phyloP scores from a whole-genome alignment of 306 rosid genomes.

The Oemleria cerasiformis region DNA sequence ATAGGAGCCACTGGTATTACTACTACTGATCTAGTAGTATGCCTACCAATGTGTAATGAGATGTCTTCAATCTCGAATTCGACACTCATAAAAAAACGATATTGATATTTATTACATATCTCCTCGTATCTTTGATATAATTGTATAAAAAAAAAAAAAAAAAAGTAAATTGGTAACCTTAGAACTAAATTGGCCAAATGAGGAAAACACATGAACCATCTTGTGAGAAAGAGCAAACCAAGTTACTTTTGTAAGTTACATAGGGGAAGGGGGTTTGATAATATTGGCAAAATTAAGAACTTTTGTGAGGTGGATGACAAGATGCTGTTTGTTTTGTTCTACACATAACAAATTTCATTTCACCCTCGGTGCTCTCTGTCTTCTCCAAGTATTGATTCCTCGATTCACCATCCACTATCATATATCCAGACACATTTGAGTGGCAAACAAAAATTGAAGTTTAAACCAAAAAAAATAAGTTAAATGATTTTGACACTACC shows the following conservation, averaged over 20 bases:
- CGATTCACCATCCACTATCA: slow-evolving; percentile 9
- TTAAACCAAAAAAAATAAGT: background rate
- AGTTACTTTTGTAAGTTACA: background rate
- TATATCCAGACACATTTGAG: background rate
- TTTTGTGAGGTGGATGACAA: background rate
- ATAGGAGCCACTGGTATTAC: no score
- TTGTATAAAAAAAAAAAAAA: no score
- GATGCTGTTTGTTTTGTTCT: slow-evolving; percentile 9
- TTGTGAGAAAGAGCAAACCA: no score
- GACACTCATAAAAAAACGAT: no score
- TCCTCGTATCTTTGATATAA: no score
- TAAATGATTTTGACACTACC: slow-evolving; percentile 3
- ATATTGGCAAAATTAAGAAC: background rate
- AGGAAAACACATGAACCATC: no score
- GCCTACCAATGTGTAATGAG: no score
- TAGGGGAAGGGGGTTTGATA: background rate
- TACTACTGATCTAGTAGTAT: no score
- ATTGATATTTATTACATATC: no score
- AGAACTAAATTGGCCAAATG: no score
- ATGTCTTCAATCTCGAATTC: no score
- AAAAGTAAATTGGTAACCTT: no score
- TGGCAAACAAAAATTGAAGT: background rate
- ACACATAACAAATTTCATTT: background rate
- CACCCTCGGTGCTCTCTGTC: background rate
- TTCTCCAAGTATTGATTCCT: background rate